phyloP scores from a whole-genome alignment of 2,329 filamentous ascomycete species.

The Alternaria sp. region DNA sequence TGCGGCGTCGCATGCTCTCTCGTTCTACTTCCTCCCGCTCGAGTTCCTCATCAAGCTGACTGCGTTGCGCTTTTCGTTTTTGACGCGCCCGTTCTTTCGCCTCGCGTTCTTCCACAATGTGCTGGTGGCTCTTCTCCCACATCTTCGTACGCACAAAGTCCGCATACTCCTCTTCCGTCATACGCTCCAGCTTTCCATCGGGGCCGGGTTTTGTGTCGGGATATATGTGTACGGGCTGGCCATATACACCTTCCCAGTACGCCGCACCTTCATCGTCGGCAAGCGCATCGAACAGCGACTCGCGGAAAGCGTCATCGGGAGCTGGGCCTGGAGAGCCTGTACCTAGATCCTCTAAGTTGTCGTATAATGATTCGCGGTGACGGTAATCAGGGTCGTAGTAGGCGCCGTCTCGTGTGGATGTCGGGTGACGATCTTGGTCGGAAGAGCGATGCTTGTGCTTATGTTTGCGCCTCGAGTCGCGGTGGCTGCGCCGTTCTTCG shows the following conservation, averaged over 20 bases:
- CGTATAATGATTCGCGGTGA: constrained; percentile 42
- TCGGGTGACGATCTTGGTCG: constrained; percentile 25
- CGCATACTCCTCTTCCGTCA: constrained; percentile 93
- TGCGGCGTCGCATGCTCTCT: constrained; percentile 62
- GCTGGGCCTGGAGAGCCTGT: constrained; percentile 47
- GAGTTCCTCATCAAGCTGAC: constrained; percentile 50
- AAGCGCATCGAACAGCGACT: constrained; percentile 95
- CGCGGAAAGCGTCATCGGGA: constrained; percentile 80
- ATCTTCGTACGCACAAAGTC: constrained; percentile 83
- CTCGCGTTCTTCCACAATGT: constrained; percentile 79
- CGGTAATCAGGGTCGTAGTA: constrained; percentile 41
- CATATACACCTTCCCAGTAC: constrained; percentile 97
- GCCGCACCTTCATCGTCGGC: constrained; percentile 94
- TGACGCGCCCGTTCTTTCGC: constrained; percentile 55
- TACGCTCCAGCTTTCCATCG: constrained; percentile 71
- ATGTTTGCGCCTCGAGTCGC: constrained; percentile 24
- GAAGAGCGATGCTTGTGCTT: constrained; percentile 25
- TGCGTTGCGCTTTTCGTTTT: constrained; percentile 52
- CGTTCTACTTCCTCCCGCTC: constrained; percentile 51
- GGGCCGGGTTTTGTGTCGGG: constrained; percentile 60
- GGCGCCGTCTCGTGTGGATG: constrained; percentile 35
- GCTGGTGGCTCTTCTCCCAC: constrained; percentile 94
- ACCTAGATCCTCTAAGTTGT: constrained; percentile 40
- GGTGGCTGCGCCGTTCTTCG: constrained; percentile 8
- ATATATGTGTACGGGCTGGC: constrained; percentile 89